Conservation (phyloP, 768 basidiomycete species). For the Kondoa malvinella region DNA sequence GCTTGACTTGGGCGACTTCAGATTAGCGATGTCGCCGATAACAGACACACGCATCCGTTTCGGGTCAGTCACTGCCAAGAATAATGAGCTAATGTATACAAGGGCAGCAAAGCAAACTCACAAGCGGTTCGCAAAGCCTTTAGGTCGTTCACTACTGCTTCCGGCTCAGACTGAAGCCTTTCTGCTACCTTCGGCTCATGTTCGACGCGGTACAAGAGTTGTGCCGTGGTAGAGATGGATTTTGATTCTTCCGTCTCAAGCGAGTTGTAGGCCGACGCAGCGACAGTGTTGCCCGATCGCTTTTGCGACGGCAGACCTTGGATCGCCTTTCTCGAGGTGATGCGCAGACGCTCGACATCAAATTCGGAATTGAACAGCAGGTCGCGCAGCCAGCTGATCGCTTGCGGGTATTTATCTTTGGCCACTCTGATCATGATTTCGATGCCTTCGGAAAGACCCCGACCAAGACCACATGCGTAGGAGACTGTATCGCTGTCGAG, state of each 20-base stretch:
- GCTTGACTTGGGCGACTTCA: conserved; percentile 53
- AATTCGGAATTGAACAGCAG: conserved; percentile 59
- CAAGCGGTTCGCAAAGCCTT: conserved; percentile 52
- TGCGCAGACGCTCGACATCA: conserved; percentile 60
- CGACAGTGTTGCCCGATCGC: conserved; percentile 65
- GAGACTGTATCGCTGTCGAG: conserved; percentile 81
- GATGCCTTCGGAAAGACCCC: conserved; percentile 53
- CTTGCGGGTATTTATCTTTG: conserved; percentile 54
- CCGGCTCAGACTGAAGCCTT: conserved; percentile 55
- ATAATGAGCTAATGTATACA: neutral
- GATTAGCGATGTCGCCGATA: conserved; percentile 59
- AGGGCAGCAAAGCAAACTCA: conserved; percentile 35
- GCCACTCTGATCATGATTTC: conserved; percentile 73
- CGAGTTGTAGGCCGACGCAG: conserved; percentile 52
- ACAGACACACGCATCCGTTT: conserved; percentile 73
- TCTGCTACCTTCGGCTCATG: conserved; percentile 59
- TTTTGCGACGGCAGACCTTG: conserved; percentile 83
- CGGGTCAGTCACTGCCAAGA: conserved; percentile 54
- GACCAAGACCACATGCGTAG: conserved; percentile 57
- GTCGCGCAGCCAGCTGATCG: conserved; percentile 71
- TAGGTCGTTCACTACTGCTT: conserved; percentile 53
- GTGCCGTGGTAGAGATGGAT: conserved; percentile 29
- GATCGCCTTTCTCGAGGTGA: conserved; percentile 69
- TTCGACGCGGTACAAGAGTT: conserved; percentile 56
- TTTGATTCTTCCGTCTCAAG: conserved; percentile 55